Conservation (phyloP, 1,284 basidiomycete species). For the Malassezia psittaci region DNA sequence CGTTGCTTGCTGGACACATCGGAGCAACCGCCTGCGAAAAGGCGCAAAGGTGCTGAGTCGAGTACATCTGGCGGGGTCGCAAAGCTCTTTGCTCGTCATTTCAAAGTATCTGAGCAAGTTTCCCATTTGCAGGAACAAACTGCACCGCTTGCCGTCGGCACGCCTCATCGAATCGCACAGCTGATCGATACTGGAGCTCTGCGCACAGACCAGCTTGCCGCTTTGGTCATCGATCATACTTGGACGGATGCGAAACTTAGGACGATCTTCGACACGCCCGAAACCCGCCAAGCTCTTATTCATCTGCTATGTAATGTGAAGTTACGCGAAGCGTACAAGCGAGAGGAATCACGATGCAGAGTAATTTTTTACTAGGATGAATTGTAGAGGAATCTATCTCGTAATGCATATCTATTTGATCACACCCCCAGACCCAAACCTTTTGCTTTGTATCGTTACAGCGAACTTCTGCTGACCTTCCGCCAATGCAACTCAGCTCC, state of each 20-base stretch:
- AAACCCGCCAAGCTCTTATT: slow-evolving; percentile 36
- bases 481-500: too few species aligned
- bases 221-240: slow-evolving; percentile 32
- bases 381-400: not conserved
- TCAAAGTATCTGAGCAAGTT: slow-evolving; percentile 37
- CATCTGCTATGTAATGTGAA: slow-evolving; percentile 17
- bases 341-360: not conserved
- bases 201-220: slow-evolving; percentile 23
- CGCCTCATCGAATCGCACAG: slow-evolving; percentile 31
- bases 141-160: slow-evolving; percentile 34
- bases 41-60: not conserved
- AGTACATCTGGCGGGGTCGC: slow-evolving; percentile 18
- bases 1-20: slow-evolving; percentile 21
- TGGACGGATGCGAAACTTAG: slow-evolving; percentile 39
- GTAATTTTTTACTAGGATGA: not conserved
- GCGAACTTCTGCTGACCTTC: too few species aligned
- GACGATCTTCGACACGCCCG: slow-evolving; percentile 34
- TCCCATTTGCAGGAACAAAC: slow-evolving; percentile 29
- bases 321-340: not conserved
- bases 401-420: too few species aligned
- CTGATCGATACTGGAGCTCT: slow-evolving; percentile 26
- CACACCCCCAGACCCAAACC: too few species aligned
- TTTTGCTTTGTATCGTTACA: too few species aligned
- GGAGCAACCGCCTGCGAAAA: not conserved
- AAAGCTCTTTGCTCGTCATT: slow-evolving; percentile 44